phyloP scores from a whole-genome alignment of 1,139 yeast genomes.

The Taiozyma sp. region DNA sequence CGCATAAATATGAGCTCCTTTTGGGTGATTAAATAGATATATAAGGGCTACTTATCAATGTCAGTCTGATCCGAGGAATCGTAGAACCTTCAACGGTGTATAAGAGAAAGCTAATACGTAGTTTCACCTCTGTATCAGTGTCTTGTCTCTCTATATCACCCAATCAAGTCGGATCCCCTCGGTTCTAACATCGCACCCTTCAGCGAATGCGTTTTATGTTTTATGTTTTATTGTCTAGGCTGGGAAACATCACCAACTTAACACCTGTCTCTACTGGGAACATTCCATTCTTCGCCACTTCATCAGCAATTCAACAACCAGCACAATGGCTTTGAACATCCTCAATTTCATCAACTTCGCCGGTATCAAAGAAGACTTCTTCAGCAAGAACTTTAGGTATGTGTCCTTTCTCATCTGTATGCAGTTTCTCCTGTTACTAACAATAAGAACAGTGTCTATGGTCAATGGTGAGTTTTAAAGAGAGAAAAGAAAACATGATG shows the following conservation, averaged over 20 bases:
- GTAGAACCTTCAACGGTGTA: neutral
- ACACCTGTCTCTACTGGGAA: neutral
- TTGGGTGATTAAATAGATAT: too few relatives aligned
- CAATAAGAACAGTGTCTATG: constrained; percentile 41
- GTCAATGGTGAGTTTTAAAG: constrained; percentile 46
- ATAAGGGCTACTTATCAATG: too few relatives aligned
- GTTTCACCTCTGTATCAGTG: neutral
- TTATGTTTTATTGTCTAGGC: neutral
- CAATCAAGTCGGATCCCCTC: neutral
- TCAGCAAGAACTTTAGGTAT: constrained; percentile 58
- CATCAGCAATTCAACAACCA: neutral
- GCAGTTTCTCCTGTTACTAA: neutral
- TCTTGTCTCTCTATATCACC: too few relatives aligned
- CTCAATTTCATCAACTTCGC: constrained; percentile 44
- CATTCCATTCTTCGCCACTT: neutral
- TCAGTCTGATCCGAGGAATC: neutral
- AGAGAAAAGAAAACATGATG: neutral
- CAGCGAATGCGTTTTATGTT: neutral
- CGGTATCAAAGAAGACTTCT: constrained; percentile 61
- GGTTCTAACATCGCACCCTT: neutral
- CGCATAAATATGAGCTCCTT: too few relatives aligned
- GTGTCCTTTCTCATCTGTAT: constrained; percentile 12
- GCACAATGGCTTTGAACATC: constrained; percentile 34
- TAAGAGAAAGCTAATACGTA: too few relatives aligned
- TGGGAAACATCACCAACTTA: neutral